These are phyloP conservation scores for Hypoxylon trugodes DNA, from an alignment of 495 filamentous ascomycete genomes.

Conservation along the genomic window DNA sequence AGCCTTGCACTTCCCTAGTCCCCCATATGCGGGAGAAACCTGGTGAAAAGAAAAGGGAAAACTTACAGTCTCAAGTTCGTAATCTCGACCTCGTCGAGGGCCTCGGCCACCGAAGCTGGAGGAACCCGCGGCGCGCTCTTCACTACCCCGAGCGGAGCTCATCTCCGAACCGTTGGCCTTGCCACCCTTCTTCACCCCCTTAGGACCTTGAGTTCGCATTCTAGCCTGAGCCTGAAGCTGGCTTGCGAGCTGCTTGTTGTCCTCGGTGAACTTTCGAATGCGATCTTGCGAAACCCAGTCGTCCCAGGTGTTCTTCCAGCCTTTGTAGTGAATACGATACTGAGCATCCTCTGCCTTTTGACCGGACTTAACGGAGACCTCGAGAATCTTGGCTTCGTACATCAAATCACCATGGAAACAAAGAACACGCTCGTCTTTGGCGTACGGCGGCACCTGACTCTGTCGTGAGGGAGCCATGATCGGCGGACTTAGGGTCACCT, in stretches of 20 bases:
- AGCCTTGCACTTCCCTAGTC: conserved; percentile 3
- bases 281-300: conserved; percentile 98
- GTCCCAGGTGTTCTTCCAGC: conserved; percentile 99
- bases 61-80: conserved; percentile 86
- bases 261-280: conserved; percentile 90
- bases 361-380: conserved; percentile 68
- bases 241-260: conserved; percentile 86
- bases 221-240: conserved; percentile 69
- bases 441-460: conserved; percentile 65
- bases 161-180: conserved; percentile 74
- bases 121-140: conserved; percentile 78
- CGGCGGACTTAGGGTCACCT: neutral
- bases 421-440: conserved; percentile 90
- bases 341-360: conserved; percentile 77
- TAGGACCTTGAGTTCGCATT: conserved; percentile 53
- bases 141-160: conserved; percentile 83
- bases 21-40: neutral
- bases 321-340: conserved; percentile 97
- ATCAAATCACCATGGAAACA: conserved; percentile 97
- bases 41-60: conserved; percentile 29
- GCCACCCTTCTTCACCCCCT: conserved; percentile 62
- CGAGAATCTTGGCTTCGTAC: conserved; percentile 95
- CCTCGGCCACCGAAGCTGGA: conserved; percentile 69
- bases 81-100: conserved; percentile 75
- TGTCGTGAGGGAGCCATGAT: conserved; percentile 52